phyloP scores from a whole-genome alignment of 2,329 filamentous ascomycete genomes.

The Venturia asperata region DNA sequence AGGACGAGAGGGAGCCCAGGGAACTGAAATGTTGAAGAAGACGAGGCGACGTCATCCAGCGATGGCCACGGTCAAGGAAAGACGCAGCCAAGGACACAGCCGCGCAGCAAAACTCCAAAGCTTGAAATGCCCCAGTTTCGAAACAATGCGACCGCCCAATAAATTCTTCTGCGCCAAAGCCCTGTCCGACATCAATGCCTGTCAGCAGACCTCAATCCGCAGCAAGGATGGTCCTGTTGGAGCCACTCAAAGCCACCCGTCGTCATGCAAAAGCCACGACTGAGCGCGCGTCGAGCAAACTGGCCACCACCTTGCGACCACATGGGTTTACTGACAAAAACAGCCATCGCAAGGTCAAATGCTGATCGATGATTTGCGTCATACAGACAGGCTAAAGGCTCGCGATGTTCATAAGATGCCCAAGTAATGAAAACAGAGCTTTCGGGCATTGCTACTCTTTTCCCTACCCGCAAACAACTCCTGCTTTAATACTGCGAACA shows the following conservation, averaged over 20 bases:
- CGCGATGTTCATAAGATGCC: background rate
- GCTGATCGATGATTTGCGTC: background rate
- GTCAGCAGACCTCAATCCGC: background rate
- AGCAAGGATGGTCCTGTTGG: background rate
- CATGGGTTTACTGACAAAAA: background rate
- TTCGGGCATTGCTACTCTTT: background rate
- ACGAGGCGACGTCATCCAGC: background rate
- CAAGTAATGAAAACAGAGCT: background rate
- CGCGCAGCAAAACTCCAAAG: background rate
- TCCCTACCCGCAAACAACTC: background rate
- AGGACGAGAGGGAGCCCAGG: background rate
- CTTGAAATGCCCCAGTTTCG: background rate
- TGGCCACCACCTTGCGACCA: slow-evolving; percentile 8
- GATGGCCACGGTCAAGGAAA: background rate
- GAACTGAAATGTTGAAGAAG: background rate
- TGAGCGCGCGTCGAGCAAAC: slow-evolving; percentile 7
- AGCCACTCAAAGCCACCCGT: background rate
- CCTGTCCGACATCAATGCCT: background rate
- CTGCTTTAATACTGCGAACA: background rate
- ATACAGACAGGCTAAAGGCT: background rate
- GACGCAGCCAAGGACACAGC: background rate
- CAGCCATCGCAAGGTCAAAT: background rate
- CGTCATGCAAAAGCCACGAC: slow-evolving; percentile 2
- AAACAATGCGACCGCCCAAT: background rate
- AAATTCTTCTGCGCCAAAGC: background rate